Conservation (phyloP, 108 stramenopile species). For the Discostella stelligeroides region DNA sequence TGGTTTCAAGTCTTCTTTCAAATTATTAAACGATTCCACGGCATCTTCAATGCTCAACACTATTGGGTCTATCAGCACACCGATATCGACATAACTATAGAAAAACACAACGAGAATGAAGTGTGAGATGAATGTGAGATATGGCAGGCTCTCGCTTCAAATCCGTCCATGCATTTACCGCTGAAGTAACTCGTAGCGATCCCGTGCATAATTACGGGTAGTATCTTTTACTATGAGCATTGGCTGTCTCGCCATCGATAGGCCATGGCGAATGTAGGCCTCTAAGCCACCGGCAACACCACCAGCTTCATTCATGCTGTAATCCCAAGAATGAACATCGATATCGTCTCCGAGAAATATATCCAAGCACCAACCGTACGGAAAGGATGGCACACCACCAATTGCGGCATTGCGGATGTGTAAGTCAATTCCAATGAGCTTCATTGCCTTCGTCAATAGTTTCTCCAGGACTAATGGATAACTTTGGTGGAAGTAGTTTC, state of each 20-base stretch:
- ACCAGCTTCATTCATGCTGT: constrained; percentile 69
- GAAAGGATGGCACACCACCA: constrained; percentile 73
- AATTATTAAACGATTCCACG: constrained; percentile 41
- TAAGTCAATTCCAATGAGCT: constrained; percentile 43
- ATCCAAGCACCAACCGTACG: constrained; percentile 72
- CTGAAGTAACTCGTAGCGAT: constrained; percentile 38
- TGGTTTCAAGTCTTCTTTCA: constrained; percentile 49
- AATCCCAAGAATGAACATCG: constrained; percentile 81
- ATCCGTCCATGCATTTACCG: constrained; percentile 3
- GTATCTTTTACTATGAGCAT: constrained; percentile 76
- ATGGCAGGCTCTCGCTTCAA: background rate
- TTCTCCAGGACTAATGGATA: constrained; percentile 71
- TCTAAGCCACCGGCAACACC: constrained; percentile 56
- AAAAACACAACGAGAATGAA: background rate
- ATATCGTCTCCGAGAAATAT: constrained; percentile 57
- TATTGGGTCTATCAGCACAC: constrained; percentile 46
- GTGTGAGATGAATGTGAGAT: background rate
- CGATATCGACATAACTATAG: constrained; percentile 29
- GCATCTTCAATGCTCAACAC: constrained; percentile 56
- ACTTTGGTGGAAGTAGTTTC: constrained; percentile 66
- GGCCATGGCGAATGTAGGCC: constrained; percentile 58
- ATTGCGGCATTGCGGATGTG: constrained; percentile 70
- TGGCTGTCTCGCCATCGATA: constrained; percentile 38
- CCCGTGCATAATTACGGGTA: constrained; percentile 26
- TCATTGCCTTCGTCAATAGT: constrained; percentile 42